These are phyloP conservation scores for Logfia minima DNA, from an alignment of 129 eudicot genomes.

Conservation along the genomic window DNA sequence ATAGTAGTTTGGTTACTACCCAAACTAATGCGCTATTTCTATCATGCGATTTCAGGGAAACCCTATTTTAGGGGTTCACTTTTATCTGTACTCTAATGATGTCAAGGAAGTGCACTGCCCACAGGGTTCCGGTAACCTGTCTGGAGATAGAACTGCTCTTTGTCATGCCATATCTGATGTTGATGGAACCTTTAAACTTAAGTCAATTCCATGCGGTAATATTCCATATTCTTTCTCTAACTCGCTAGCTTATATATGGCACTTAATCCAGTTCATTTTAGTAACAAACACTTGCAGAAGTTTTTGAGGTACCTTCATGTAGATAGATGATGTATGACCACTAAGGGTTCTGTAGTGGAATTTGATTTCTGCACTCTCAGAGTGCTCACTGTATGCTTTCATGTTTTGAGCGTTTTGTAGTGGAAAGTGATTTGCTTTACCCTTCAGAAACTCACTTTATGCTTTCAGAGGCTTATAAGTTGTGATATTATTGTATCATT, in stretches of 20 bases:
- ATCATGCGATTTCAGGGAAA: slow-evolving; percentile 58
- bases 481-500: too few species aligned
- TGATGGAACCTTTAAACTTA: slow-evolving; percentile 77
- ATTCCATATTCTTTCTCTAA: slow-evolving; percentile 18
- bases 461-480: neutral
- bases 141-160: slow-evolving; percentile 75
- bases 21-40: slow-evolving; percentile 27
- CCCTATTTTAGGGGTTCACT: slow-evolving; percentile 94
- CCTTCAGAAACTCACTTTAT: neutral
- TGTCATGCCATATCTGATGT: slow-evolving; percentile 92
- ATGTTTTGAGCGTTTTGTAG: neutral
- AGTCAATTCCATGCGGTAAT: slow-evolving; percentile 93
- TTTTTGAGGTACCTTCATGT: neutral
- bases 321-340: neutral
- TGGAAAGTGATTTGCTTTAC: neutral
- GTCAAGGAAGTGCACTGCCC: slow-evolving; percentile 76
- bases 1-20: neutral
- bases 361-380: too few species aligned
- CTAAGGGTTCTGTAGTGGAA: neutral
- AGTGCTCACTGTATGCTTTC: neutral
- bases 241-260: slow-evolving; percentile 2
- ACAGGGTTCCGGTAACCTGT: slow-evolving; percentile 68
- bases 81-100: slow-evolving; percentile 87
- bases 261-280: neutral
- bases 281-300: neutral